Evolutionary conservation across 2,329 filamentous ascomycete species (phyloP), one percentile per base, ranked within the genome.

Genomic region (Corinectria fuckeliana): DNA sequence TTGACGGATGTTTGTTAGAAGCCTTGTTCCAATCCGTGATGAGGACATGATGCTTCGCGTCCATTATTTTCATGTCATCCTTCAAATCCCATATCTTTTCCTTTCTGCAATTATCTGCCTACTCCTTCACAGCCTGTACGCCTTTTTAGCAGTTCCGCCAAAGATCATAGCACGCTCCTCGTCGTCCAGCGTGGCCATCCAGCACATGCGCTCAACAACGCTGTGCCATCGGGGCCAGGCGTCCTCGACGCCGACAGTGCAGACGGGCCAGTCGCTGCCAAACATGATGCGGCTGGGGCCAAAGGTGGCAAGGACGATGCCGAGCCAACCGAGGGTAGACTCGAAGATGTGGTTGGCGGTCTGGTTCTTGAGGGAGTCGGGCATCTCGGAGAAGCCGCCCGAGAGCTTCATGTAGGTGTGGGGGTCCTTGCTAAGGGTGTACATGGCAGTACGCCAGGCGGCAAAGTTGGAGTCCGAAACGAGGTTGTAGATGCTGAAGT

Each of bases 231-330:
- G 85, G 32, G 79, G 77, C 92, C 93, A 97, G 28, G 91, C 88
- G 20, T 80, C 76, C 47, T 82, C 78, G 39, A 81, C 81, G 65
- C 74, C 69, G 23, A 92, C 78, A 62, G 92, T 93, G 77, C 92
- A 96, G 1, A 97, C 89, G 2, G 94, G 93, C 94, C 94, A 98
- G 75, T 97, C 93, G 64, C 90, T 93, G 21, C 90, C 93, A 75
- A 95, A 97, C 89, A 98, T 93, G 72, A 95, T 83, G 63, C 92
- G 83, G 20, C 80, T 73, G 0, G 90, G 78, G 1, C 90, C 88
- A 71, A 97, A 97, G 1, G 84, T 84, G 25, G 87, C 84, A 51
- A 96, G 85, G 1, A 93, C 78, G 51, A 89, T 85, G 60, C 88
- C 85, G 2, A 92, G 83, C 89, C 91, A 96, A 21, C 89, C 88